Conservation (phyloP, 2,329 filamentous ascomycete genomes). For the Xylariaceae sp. region DNA sequence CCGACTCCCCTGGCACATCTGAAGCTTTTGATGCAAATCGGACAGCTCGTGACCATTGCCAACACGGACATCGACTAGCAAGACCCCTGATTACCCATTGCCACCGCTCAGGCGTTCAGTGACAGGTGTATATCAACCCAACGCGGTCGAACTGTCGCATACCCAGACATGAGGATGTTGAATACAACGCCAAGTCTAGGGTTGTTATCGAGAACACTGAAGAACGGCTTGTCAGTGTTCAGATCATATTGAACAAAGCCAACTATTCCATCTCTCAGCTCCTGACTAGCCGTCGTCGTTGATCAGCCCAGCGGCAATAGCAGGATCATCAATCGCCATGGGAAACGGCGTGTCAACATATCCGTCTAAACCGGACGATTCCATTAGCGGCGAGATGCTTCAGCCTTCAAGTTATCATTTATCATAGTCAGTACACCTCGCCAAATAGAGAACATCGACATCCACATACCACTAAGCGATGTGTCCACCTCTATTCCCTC, state of each 20-base stretch:
- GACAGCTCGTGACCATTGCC: background rate
- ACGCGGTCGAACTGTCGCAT: background rate
- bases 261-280: background rate
- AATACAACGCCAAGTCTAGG: background rate
- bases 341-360: background rate
- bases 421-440: background rate
- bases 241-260: background rate
- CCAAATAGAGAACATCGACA: too few relatives aligned
- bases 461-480: background rate
- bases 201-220: background rate
- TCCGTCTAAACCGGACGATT: background rate
- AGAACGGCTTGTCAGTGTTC: background rate
- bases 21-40: background rate
- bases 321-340: background rate
- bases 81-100: background rate
- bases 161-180: background rate
- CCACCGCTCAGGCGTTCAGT: background rate
- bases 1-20: background rate
- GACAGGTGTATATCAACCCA: background rate
- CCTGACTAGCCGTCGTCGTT: background rate
- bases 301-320: background rate
- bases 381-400: background rate
- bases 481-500: background rate
- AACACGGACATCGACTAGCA: background rate
- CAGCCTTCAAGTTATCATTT: background rate